Evolutionary conservation across 177 flowering plant species (phyloP), one percentile per base, ranked within the genome.

Genomic region (Telopea speciosissima): DNA sequence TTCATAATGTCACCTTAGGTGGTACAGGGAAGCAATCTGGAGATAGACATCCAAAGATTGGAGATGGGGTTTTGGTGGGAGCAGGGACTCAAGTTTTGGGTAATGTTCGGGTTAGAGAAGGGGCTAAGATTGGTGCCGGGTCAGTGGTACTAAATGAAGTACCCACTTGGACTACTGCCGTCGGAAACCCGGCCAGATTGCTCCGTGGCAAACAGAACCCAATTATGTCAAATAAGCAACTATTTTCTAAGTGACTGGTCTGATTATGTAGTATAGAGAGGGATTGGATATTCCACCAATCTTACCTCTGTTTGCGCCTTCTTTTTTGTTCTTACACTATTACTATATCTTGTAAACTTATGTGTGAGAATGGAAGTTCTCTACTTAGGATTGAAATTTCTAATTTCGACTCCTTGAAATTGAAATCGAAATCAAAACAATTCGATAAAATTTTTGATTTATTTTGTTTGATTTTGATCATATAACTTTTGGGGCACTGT

Each of bases 71-170:
- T 1, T 78, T 94, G 76, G 83, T 94, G 3, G 99, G 99, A 10
- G 97, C 99, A 1, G 95, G 93, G 44, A 85, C 93, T 54, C 81
- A 86, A 70, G 80, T 94, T 12, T 69, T 94, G 79, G 99, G 99
- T 33, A 94, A 89, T 67, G 85, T 94, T 68, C 84, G 60, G 71
- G 84, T 94, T 74, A 97, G 93, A 1, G 92, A 90, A 42, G 97
- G 97, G 0, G 97, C 99, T 3, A 94, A 94, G 72, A 83, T 94
- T 79, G 99, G 99, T 0, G 97, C 97, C n/a, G 92, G 97, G 4
- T 89, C 97, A 0, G 91, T 92, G 28, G 99, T 94, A 26, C 23
- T 94, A n/a, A 92, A 88, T 72, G 90, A 87, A 8, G 93, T 94
- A 12, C 98, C 95, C 0, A 76, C 86, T 10, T 76, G 86, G 42